Conservation (phyloP, 495 filamentous ascomycete species). For the Daldinia concentrica region DNA sequence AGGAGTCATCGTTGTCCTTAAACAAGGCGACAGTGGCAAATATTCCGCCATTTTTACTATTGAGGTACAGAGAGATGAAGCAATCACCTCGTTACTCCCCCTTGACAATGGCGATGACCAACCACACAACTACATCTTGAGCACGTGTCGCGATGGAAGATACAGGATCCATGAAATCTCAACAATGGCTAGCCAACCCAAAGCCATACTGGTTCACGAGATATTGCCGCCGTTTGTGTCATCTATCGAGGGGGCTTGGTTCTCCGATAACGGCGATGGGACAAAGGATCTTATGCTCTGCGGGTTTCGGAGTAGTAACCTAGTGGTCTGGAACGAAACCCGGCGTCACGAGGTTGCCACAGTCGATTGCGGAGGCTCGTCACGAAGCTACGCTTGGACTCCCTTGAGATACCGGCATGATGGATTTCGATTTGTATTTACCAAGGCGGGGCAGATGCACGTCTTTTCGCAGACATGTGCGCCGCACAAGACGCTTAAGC, state of each 20-base stretch:
- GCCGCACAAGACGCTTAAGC: conserved; percentile 64
- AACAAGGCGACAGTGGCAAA: conserved; percentile 34
- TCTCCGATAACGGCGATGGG: conserved; percentile 52
- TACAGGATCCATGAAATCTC: conserved; percentile 67
- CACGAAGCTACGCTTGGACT: conserved; percentile 74
- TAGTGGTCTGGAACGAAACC: conserved; percentile 81
- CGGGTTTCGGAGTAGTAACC: conserved; percentile 81
- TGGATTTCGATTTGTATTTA: conserved; percentile 61
- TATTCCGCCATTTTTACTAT: conserved; percentile 46
- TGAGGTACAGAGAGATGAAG: conserved; percentile 67
- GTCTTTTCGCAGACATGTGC: conserved; percentile 60
- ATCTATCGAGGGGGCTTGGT: conserved; percentile 73
- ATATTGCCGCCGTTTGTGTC: conserved; percentile 67
- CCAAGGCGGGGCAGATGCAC: conserved; percentile 63
- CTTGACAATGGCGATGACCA: conserved; percentile 42
- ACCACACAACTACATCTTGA: conserved; percentile 60
- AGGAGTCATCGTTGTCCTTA: conserved; percentile 68
- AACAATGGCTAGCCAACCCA: not conserved
- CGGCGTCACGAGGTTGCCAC: conserved; percentile 69
- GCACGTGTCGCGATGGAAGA: conserved; percentile 77
- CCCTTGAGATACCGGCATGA: conserved; percentile 48
- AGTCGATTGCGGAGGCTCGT: conserved; percentile 83
- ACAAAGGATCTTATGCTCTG: conserved; percentile 69
- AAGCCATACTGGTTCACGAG: conserved; percentile 53
- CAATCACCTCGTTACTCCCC: conserved; percentile 71